Evolutionary conservation across 2,329 filamentous ascomycete species (phyloP).

Genomic region (Seiridium cupressi): DNA sequence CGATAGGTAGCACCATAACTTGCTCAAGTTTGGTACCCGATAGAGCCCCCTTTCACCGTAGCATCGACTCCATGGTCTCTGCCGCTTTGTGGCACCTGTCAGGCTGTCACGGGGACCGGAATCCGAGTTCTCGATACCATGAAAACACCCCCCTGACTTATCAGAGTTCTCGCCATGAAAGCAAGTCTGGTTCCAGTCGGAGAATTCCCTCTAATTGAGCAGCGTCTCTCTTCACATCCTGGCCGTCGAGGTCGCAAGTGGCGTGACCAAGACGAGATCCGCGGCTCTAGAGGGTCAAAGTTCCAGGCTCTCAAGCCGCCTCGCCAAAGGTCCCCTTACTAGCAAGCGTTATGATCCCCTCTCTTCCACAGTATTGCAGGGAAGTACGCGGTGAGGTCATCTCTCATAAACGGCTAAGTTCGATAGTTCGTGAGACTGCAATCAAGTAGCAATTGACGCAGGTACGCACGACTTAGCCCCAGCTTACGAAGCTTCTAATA

Average conservation of each 20-base stretch:
- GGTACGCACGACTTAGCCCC: neutral
- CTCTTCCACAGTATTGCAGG: too few species aligned
- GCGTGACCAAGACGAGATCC: too few species aligned
- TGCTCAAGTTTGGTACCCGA: neutral
- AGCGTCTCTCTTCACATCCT: too few species aligned
- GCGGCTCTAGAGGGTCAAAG: too few species aligned
- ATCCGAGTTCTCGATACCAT: neutral
- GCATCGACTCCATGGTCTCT: neutral
- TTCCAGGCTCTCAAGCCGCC: neutral
- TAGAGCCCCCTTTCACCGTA: neutral
- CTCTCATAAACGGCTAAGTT: neutral
- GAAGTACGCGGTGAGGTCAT: neutral
- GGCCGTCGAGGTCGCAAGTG: too few species aligned
- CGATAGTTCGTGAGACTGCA: neutral
- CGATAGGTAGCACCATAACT: neutral
- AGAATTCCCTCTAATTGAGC: neutral
- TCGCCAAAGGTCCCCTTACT: neutral
- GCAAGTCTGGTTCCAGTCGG: neutral
- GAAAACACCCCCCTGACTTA: neutral
- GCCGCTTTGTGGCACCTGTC: neutral
- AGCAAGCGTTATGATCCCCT: too few species aligned
- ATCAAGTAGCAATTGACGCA: neutral
- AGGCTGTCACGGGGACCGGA: neutral
- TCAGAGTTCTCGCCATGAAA: neutral
- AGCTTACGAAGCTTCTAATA: constrained; percentile 1